Evolutionary conservation across 2,329 filamentous ascomycete genomes (phyloP).

Genomic region (Helotiales sp.): DNA sequence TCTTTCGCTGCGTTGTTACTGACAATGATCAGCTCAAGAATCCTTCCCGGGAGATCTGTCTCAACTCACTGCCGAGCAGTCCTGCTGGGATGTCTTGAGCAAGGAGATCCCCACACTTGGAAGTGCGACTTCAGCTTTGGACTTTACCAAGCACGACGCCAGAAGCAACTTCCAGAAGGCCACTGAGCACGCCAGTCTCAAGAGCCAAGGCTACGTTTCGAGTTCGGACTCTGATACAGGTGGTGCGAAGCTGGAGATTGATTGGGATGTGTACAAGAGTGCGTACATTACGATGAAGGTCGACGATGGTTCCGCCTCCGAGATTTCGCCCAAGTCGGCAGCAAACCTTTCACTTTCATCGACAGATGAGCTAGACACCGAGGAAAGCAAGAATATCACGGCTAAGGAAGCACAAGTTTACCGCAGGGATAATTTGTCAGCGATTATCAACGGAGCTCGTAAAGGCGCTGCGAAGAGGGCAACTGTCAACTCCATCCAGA

Average conservation of each 20-base stretch:
- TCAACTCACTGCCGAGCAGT: background rate
- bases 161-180: background rate
- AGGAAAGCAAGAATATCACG: background rate
- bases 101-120: background rate
- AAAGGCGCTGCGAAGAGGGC: background rate
- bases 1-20: background rate
- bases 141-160: background rate
- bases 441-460: background rate
- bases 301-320: background rate
- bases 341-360: background rate
- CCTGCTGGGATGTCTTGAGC: background rate
- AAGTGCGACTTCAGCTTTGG: background rate
- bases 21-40: background rate
- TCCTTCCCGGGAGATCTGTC: background rate
- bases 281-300: background rate
- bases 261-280: background rate
- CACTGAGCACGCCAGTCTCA: background rate
- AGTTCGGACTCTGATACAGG: constrained; percentile 1
- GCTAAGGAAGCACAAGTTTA: background rate
- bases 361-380: background rate
- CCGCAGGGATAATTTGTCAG: background rate
- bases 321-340: background rate
- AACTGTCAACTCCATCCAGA: background rate
- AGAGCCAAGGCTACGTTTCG: background rate
- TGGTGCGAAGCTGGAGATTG: background rate